phyloP scores from a whole-genome alignment of 116 monocot species.

The Phalaenopsis hybrid region DNA sequence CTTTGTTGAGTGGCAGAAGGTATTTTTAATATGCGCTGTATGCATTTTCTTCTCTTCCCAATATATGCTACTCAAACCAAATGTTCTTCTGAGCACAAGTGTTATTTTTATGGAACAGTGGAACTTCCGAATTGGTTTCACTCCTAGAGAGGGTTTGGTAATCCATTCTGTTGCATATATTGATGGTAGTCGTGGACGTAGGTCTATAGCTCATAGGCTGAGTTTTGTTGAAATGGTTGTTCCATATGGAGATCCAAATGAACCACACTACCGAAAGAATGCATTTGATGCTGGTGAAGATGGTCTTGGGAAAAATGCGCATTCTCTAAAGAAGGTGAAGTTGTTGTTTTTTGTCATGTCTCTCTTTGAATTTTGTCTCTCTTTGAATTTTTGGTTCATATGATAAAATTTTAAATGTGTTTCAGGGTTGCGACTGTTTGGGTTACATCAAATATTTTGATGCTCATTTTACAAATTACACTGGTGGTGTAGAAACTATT shows the following conservation, averaged over 20 bases:
- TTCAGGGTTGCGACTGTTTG: conserved; percentile 73
- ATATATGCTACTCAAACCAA: not conserved
- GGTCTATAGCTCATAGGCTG: conserved; percentile 79
- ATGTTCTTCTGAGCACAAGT: not conserved
- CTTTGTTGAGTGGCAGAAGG: conserved; percentile 95
- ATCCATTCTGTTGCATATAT: conserved; percentile 87
- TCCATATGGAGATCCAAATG: conserved; percentile 93
- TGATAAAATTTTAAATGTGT: not conserved
- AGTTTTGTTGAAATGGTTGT: conserved; percentile 98
- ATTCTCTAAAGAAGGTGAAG: conserved; percentile 75
- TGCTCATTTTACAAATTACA: conserved; percentile 91
- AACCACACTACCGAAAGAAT: conserved; percentile 92
- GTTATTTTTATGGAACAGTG: conserved; percentile 34
- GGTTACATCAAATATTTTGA: conserved; percentile 89
- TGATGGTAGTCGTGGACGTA: conserved; percentile 77
- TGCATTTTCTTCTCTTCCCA: conserved; percentile 4
- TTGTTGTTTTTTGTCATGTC: not conserved
- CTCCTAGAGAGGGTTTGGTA: conserved; percentile 81
- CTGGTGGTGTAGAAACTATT: conserved; percentile 87
- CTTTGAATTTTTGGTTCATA: not conserved
- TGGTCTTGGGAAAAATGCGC: conserved; percentile 88
- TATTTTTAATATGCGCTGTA: conserved; percentile 11
- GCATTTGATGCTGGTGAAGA: conserved; percentile 96
- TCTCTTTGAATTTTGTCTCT: no score
- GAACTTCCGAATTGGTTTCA: conserved; percentile 94